phyloP scores from a whole-genome alignment of 2,329 filamentous ascomycete genomes.

The Thyridium curvatum region DNA sequence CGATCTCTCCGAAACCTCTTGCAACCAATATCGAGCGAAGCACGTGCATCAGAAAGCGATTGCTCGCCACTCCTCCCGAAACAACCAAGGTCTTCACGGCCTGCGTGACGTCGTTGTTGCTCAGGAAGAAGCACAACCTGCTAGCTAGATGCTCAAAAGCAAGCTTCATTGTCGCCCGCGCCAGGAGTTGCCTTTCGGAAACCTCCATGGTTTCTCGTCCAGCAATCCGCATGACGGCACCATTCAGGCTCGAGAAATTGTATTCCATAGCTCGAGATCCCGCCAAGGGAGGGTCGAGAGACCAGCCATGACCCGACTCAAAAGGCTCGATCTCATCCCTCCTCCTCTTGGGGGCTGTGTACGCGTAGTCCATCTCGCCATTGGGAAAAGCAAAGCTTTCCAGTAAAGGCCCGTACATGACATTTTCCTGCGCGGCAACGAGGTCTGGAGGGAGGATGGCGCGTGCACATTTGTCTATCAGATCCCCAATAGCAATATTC shows the following conservation, averaged over 20 bases:
- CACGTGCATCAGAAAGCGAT: conserved; percentile 69
- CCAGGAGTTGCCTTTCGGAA: conserved; percentile 62
- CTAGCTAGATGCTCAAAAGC: conserved; percentile 83
- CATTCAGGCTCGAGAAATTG: conserved; percentile 67
- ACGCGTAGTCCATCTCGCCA: conserved; percentile 32
- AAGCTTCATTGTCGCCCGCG: conserved; percentile 67
- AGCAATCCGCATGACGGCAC: conserved; percentile 45
- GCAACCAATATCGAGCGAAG: conserved; percentile 49
- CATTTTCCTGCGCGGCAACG: conserved; percentile 32
- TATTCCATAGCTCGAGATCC: conserved; percentile 53
- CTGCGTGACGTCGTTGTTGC: conserved; percentile 14
- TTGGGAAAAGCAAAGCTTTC: conserved; percentile 72
- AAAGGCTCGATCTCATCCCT: conserved; percentile 48
- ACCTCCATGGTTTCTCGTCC: conserved; percentile 31
- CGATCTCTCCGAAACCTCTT: conserved; percentile 56
- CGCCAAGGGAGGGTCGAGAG: conserved; percentile 57
- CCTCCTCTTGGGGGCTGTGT: conserved; percentile 51
- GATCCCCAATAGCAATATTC: conserved; percentile 87
- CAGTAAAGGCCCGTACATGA: conserved; percentile 76
- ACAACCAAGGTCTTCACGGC: conserved; percentile 63
- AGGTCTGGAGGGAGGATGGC: conserved; percentile 62
- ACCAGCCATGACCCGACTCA: conserved; percentile 48
- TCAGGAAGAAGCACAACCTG: conserved; percentile 64
- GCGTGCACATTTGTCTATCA: conserved; percentile 81
- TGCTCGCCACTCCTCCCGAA: conserved; percentile 86